Evolutionary conservation across 805 yeast genomes (phyloP).

Genomic region (Debaryomyces hansenii): DNA sequence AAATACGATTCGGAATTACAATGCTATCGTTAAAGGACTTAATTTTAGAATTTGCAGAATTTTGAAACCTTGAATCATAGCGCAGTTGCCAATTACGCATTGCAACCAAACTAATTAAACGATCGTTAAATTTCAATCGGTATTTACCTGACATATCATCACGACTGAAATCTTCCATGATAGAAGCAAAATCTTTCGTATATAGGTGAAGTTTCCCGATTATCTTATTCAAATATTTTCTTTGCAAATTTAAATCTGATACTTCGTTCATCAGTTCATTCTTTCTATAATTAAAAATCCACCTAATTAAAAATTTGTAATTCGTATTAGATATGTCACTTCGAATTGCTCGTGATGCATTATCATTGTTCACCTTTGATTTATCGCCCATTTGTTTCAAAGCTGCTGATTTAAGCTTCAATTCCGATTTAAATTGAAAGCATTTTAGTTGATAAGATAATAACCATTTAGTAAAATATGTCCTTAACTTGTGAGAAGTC

Average conservation of each 20-base stretch:
- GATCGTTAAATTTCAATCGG: background rate
- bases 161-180: background rate
- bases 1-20: constrained; percentile 10
- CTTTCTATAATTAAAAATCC: constrained; percentile 3
- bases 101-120: background rate
- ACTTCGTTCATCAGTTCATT: constrained; percentile 8
- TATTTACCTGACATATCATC: background rate
- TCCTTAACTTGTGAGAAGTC: background rate
- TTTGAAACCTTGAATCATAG: constrained; percentile 21
- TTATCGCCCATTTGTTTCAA: constrained; percentile 3
- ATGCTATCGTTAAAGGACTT: constrained; percentile 14
- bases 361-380: background rate
- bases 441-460: background rate
- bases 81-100: constrained; percentile 21
- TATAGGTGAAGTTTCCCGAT: constrained; percentile 3
- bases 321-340: background rate
- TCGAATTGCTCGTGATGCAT: constrained; percentile 1
- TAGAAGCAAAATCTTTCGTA: constrained; percentile 2
- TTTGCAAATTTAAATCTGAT: constrained; percentile 19
- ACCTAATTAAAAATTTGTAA: constrained; percentile 2
- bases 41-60: constrained; percentile 15
- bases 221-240: constrained; percentile 17
- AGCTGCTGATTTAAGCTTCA: background rate
- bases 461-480: constrained; percentile 5
- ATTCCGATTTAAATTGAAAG: background rate